Percentiles rank a stretch among this genome's conserved stretches.
Conservation (phyloP, 2,329 filamentous ascomycete species). For the Dactylonectria macrodidyma region DNA sequence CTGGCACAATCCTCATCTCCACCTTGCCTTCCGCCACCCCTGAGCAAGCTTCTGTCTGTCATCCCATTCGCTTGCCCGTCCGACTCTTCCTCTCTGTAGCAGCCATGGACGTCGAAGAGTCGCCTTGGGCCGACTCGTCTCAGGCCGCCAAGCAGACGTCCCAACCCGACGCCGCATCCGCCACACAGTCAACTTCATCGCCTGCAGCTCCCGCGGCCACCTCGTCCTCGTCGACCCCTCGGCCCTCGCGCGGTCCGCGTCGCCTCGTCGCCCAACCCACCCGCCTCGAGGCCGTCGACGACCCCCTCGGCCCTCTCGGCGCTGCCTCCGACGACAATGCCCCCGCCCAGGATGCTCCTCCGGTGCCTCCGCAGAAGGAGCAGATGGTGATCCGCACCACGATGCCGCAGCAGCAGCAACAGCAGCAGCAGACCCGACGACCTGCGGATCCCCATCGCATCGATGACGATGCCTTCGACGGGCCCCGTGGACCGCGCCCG, state of each 20-base stretch:
- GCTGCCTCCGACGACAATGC: constrained; percentile 68
- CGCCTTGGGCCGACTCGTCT: constrained; percentile 64
- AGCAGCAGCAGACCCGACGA: constrained; percentile 60
- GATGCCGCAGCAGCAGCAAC: constrained; percentile 61
- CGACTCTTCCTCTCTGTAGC: constrained; percentile 10
- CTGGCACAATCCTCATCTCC: constrained; percentile 13
- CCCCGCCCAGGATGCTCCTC: constrained; percentile 67
- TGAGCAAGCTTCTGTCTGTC: constrained; percentile 26
- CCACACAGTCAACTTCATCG: constrained; percentile 46
- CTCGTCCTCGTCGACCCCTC: constrained; percentile 53
- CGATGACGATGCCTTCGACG: constrained; percentile 78
- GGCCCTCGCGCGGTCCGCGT: constrained; percentile 67
- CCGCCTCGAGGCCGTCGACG: constrained; percentile 82
- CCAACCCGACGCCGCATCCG: constrained; percentile 45
- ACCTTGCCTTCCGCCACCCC: constrained; percentile 10
- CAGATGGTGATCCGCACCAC: constrained; percentile 73
- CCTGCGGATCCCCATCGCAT: constrained; percentile 75
- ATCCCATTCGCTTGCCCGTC: constrained; percentile 6
- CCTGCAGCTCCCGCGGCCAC: constrained; percentile 44
- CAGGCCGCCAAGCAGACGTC: constrained; percentile 47
- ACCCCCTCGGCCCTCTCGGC: constrained; percentile 84
- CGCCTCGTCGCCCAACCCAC: constrained; percentile 82
- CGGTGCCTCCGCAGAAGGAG: constrained; percentile 79
- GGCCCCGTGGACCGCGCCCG: constrained; percentile 67
- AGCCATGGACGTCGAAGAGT: constrained; percentile 67